phyloP scores from a whole-genome alignment of 345 rosid species.

The Physaria fendleri region DNA sequence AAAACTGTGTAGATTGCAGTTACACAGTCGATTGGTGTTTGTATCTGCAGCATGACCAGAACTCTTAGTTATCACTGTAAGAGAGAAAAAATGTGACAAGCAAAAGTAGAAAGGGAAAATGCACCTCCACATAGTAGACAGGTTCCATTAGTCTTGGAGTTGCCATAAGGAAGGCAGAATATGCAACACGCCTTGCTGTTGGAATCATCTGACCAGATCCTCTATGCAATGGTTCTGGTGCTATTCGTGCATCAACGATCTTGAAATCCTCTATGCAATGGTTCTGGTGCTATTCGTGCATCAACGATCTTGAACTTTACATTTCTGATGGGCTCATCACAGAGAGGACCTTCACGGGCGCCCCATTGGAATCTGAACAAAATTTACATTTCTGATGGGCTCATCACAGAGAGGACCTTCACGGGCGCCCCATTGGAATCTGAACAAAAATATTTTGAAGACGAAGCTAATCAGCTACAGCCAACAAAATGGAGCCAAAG shows the following conservation, averaged over 20 bases:
- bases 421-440: conserved; percentile 99
- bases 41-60: conserved; percentile 52
- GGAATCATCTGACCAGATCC: conserved; percentile 99
- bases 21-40: conserved; percentile 95
- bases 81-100: neutral
- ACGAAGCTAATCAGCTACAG: conserved; percentile 2
- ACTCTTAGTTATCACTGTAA: neutral
- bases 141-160: conserved; percentile 99
- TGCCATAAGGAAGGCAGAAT: conserved; percentile 92
- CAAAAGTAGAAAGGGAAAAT: conserved; percentile 1
- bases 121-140: conserved; percentile 95
- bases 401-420: conserved; percentile 99
- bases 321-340: conserved; percentile 97
- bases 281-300: conserved; percentile 88
- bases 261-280: conserved; percentile 89
- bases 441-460: conserved; percentile 25
- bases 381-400: conserved; percentile 93
- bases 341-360: conserved; percentile 97
- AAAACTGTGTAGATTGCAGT: conserved; percentile 89
- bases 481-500: conserved; percentile 7
- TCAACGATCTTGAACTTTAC: conserved; percentile 96
- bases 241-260: conserved; percentile 94
- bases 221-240: conserved; percentile 79
- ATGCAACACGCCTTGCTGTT: conserved; percentile 89
- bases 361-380: conserved; percentile 99